These are phyloP conservation scores for Stephania japonica DNA, from an alignment of 164 flowering plant species.

Conservation along the genomic window DNA sequence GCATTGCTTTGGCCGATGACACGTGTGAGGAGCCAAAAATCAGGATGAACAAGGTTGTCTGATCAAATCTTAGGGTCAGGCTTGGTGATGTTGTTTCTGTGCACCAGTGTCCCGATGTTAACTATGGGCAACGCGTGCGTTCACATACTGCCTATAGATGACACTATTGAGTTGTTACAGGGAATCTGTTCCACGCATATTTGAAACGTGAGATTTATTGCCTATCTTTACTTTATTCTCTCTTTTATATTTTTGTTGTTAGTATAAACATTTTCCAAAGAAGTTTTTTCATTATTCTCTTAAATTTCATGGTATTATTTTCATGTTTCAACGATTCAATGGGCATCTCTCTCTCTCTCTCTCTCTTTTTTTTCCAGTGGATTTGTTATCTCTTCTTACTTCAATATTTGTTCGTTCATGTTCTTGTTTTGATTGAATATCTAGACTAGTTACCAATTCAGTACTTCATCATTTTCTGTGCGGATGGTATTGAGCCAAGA, in stretches of 20 bases:
- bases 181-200: constrained; percentile 22
- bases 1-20: constrained; percentile 24
- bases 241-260: background rate
- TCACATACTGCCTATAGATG: constrained; percentile 30
- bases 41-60: constrained; percentile 31
- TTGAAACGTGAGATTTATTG: constrained; percentile 21
- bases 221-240: background rate
- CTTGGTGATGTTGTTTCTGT: constrained; percentile 30
- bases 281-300: background rate
- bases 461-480: background rate
- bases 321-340: background rate
- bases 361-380: background rate
- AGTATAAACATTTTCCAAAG: background rate
- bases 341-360: too few relatives aligned
- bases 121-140: constrained; percentile 28
- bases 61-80: constrained; percentile 27
- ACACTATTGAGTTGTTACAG: constrained; percentile 28
- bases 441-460: background rate
- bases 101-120: constrained; percentile 30
- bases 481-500: background rate
- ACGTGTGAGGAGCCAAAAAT: constrained; percentile 27
- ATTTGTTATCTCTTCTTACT: background rate
- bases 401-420: background rate
- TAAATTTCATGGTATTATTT: too few relatives aligned
- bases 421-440: background rate